Percentiles rank a stretch among this genome's conserved stretches.
phyloP scores from a whole-genome alignment of 169 alveolate genomes.

The Cryptosporidium meleagridis region DNA sequence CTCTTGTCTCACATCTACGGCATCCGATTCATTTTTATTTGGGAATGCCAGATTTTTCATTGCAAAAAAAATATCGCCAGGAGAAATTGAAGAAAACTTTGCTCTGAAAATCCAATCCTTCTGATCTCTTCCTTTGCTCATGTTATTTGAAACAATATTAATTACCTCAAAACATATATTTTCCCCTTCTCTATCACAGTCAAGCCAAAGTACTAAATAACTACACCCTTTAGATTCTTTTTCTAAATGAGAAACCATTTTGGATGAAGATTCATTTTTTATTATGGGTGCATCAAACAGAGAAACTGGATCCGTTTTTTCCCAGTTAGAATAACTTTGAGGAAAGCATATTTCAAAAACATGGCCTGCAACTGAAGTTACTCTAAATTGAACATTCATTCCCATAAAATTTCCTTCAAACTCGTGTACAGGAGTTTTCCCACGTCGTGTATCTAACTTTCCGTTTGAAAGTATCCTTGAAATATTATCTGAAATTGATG shows the following conservation, averaged over 20 bases:
- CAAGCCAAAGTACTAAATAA: constrained; percentile 97
- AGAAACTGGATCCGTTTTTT: constrained; percentile 91
- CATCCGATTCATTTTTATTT: constrained; percentile 91
- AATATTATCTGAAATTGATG: constrained; percentile 96
- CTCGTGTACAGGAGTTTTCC: constrained; percentile 86
- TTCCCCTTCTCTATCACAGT: constrained; percentile 99
- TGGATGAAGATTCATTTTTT: constrained; percentile 81
- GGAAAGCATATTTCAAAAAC: constrained; percentile 96
- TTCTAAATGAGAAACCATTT: constrained; percentile 89
- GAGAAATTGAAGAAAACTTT: constrained; percentile 96
- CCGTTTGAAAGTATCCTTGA: constrained; percentile 92
- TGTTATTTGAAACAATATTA: constrained; percentile 78
- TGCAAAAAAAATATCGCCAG: constrained; percentile 92
- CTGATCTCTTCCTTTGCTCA: constrained; percentile 78
- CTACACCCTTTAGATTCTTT: constrained; percentile 90
- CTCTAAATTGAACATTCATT: constrained; percentile 80
- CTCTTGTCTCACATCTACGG: constrained; percentile 98
- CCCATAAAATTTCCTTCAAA: constrained; percentile 89
- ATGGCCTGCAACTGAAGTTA: constrained; percentile 95
- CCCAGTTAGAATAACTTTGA: constrained; percentile 92
- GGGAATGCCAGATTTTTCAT: constrained; percentile 91
- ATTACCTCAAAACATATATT: constrained; percentile 98
- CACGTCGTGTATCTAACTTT: constrained; percentile 81
- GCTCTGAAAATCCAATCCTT: constrained; percentile 91
- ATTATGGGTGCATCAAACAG: constrained; percentile 95